Conservation (phyloP, 116 monocot genomes). For the Phalaenopsis hybrid region DNA sequence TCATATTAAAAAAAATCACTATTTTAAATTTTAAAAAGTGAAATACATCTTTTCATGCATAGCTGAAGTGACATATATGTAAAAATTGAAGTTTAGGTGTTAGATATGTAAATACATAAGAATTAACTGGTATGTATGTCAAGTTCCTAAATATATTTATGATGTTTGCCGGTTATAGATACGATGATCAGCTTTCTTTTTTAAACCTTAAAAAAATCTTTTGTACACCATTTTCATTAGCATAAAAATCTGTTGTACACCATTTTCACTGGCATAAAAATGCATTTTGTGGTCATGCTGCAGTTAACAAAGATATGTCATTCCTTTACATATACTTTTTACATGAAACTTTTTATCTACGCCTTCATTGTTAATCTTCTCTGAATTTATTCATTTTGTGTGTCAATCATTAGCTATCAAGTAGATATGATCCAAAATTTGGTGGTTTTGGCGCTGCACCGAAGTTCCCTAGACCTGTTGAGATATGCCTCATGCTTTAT, state of each 20-base stretch:
- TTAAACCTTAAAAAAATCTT: not conserved
- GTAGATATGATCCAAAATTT: conserved; percentile 69
- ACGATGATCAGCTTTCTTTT: not conserved
- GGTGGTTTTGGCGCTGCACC: conserved; percentile 94
- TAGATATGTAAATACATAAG: too few relatives aligned
- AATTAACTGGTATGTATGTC: too few relatives aligned
- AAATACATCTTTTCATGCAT: too few relatives aligned
- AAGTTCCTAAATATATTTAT: not conserved
- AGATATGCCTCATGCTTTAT: conserved; percentile 70
- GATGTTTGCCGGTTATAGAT: not conserved
- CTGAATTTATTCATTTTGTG: not conserved
- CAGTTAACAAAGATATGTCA: not conserved
- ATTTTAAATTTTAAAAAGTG: too few relatives aligned
- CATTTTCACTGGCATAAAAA: not conserved
- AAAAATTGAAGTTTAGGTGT: too few relatives aligned
- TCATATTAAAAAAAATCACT: too few relatives aligned
- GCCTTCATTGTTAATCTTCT: not conserved
- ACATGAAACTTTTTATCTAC: not conserved
- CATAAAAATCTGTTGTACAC: not conserved
- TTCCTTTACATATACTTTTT: not conserved
- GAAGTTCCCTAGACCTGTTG: conserved; percentile 95
- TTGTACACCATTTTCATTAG: not conserved
- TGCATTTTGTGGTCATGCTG: not conserved
- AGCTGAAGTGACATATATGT: too few relatives aligned
- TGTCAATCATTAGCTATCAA: conserved; percentile 34